These are phyloP conservation scores for Poa annua DNA, from an alignment of 176 grass and related monocot species.

Conservation along the genomic window DNA sequence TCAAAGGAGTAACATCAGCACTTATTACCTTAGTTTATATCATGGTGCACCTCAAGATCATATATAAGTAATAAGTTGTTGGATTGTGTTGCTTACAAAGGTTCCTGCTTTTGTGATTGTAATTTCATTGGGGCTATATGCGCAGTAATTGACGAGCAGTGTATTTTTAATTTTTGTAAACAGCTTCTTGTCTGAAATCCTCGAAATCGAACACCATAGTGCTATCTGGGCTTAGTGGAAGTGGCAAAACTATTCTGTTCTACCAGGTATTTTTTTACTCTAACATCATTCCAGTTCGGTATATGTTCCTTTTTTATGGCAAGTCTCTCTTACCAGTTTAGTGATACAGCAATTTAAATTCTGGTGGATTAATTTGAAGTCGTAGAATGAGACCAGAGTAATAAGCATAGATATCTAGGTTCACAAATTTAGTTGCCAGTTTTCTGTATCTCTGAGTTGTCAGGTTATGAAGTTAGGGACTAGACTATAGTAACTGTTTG, in stretches of 20 bases:
- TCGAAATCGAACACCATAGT: slow-evolving; percentile 78
- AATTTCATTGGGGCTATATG: background rate
- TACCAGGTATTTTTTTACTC: slow-evolving; percentile 67
- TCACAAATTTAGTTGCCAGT: slow-evolving; percentile 3
- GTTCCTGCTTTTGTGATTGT: slow-evolving; percentile 3
- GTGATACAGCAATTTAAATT: background rate
- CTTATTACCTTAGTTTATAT: slow-evolving; percentile 16
- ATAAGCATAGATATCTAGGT: background rate
- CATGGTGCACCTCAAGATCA: background rate
- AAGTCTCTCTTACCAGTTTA: slow-evolving; percentile 1
- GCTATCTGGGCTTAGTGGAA: slow-evolving; percentile 80
- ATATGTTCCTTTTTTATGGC: slow-evolving; percentile 11
- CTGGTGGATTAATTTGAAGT: background rate
- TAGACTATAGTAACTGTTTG: slow-evolving; percentile 1
- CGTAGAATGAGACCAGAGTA: slow-evolving; percentile 4
- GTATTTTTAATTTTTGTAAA: background rate
- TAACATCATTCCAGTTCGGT: background rate
- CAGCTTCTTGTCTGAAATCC: slow-evolving; percentile 69
- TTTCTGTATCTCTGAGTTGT: background rate
- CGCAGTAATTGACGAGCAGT: background rate
- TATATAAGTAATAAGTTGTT: background rate
- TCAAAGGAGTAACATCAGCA: background rate
- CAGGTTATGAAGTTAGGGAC: background rate
- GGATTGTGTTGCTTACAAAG: background rate
- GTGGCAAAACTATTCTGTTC: slow-evolving; percentile 96